phyloP scores from a whole-genome alignment of 176 grass and related monocot genomes.

The Hyparrhenia diplandra region DNA sequence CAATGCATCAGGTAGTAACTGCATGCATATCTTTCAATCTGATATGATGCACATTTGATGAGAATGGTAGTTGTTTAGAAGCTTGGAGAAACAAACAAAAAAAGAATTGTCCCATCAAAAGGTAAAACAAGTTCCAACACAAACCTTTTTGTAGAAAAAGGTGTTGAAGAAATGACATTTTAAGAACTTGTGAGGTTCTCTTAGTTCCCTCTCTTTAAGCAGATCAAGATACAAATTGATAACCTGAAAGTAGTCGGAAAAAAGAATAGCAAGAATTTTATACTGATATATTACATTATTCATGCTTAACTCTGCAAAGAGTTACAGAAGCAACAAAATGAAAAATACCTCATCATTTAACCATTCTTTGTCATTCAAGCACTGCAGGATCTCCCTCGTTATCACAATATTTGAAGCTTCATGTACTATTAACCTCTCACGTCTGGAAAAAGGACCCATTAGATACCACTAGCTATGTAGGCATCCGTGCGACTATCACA shows the following conservation, averaged over 20 bases:
- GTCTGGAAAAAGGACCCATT: conserved; percentile 28
- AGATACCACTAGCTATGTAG: conserved; percentile 12
- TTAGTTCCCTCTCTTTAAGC: conserved; percentile 67
- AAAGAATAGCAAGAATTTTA: background rate
- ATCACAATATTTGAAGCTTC: conserved; percentile 72
- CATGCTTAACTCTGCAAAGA: background rate
- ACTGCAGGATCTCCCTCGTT: conserved; percentile 70
- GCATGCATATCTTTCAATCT: background rate
- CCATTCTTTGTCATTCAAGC: conserved; percentile 55
- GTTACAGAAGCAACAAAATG: conserved; percentile 10
- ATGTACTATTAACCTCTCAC: conserved; percentile 47
- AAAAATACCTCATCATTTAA: conserved; percentile 71
- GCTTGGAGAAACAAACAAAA: background rate
- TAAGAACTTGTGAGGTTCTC: conserved; percentile 57
- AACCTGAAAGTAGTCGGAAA: conserved; percentile 40
- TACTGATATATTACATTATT: background rate
- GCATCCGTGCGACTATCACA: background rate
- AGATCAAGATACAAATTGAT: conserved; percentile 90
- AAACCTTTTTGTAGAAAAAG: conserved; percentile 80
- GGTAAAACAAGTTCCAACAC: background rate
- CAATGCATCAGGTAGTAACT: background rate
- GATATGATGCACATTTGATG: background rate
- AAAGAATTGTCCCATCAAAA: background rate
- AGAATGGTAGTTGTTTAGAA: background rate
- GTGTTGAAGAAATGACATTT: conserved; percentile 89